Conservation (phyloP, 2,329 filamentous ascomycete genomes). For the Penicillium sp. region DNA sequence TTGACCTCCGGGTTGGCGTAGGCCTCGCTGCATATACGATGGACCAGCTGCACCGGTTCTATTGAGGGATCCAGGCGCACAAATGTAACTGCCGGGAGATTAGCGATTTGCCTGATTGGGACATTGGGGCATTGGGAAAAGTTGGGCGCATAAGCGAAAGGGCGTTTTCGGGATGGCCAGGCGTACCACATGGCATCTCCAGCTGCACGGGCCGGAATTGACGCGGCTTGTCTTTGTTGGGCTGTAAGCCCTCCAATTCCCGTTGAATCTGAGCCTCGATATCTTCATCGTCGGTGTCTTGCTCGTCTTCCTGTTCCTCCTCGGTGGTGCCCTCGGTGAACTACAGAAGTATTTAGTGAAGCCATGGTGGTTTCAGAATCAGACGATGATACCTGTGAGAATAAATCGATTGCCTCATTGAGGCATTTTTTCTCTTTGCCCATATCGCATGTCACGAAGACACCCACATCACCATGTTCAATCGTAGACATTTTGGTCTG, state of each 20-base stretch:
- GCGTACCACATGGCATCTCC: slow-evolving; percentile 52
- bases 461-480: slow-evolving; percentile 58
- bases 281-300: slow-evolving; percentile 48
- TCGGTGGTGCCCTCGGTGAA: slow-evolving; percentile 12
- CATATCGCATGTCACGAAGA: slow-evolving; percentile 65
- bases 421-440: slow-evolving; percentile 63
- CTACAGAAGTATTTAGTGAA: slow-evolving; percentile 14
- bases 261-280: slow-evolving; percentile 63
- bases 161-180: background rate
- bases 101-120: slow-evolving; percentile 25
- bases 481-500: slow-evolving; percentile 28
- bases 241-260: slow-evolving; percentile 58
- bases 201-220: slow-evolving; percentile 56
- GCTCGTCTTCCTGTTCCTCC: slow-evolving; percentile 25
- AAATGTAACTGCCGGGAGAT: slow-evolving; percentile 53
- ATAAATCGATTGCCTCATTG: slow-evolving; percentile 59
- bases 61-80: slow-evolving; percentile 59
- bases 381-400: slow-evolving; percentile 51
- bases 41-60: slow-evolving; percentile 62
- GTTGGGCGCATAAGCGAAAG: slow-evolving; percentile 5
- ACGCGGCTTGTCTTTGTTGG: slow-evolving; percentile 47
- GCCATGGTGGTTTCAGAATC: too few relatives aligned
- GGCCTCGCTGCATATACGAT: slow-evolving; percentile 60
- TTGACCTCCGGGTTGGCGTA: slow-evolving; percentile 53
- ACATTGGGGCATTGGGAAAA: background rate